Conservation (phyloP, 2,329 filamentous ascomycete species). For the Pyrenochaeta sp. region DNA sequence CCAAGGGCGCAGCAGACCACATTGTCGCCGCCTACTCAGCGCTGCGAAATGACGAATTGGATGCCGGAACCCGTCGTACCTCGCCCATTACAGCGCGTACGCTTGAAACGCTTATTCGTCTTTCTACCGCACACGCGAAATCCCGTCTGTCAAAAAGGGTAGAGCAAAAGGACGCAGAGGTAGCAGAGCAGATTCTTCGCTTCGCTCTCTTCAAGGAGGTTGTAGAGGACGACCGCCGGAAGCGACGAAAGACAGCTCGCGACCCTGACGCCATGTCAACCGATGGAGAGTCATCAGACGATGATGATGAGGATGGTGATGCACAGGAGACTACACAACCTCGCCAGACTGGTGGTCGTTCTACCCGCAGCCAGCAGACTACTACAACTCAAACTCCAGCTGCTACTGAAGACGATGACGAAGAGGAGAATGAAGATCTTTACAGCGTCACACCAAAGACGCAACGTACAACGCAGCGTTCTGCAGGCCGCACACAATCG, state of each 20-base stretch:
- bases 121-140: slow-evolving; percentile 95
- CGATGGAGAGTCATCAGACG: slow-evolving; percentile 66
- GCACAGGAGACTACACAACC: slow-evolving; percentile 40
- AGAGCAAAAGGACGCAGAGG: slow-evolving; percentile 85
- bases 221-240: slow-evolving; percentile 77
- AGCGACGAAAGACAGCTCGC: slow-evolving; percentile 79
- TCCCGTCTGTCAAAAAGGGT: slow-evolving; percentile 86
- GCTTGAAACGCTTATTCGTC: slow-evolving; percentile 95
- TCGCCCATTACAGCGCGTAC: slow-evolving; percentile 97
- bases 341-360: slow-evolving; percentile 50
- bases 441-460: slow-evolving; percentile 62
- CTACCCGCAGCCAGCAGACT: slow-evolving; percentile 43
- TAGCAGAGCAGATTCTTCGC: slow-evolving; percentile 87
- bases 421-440: slow-evolving; percentile 64
- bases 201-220: slow-evolving; percentile 99
- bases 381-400: slow-evolving; percentile 42
- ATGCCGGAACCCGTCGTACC: slow-evolving; percentile 91
- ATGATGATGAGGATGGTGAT: slow-evolving; percentile 69
- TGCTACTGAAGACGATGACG: slow-evolving; percentile 53
- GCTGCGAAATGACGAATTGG: slow-evolving; percentile 93
- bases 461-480: slow-evolving; percentile 58
- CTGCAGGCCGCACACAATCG: slow-evolving; percentile 42
- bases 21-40: slow-evolving; percentile 92
- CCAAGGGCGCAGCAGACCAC: slow-evolving; percentile 89
- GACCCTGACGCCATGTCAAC: slow-evolving; percentile 64